Percentiles rank a stretch among this genome's conserved stretches.
Conservation (phyloP, 2,329 filamentous ascomycete genomes). For the Penicillium sp. region DNA sequence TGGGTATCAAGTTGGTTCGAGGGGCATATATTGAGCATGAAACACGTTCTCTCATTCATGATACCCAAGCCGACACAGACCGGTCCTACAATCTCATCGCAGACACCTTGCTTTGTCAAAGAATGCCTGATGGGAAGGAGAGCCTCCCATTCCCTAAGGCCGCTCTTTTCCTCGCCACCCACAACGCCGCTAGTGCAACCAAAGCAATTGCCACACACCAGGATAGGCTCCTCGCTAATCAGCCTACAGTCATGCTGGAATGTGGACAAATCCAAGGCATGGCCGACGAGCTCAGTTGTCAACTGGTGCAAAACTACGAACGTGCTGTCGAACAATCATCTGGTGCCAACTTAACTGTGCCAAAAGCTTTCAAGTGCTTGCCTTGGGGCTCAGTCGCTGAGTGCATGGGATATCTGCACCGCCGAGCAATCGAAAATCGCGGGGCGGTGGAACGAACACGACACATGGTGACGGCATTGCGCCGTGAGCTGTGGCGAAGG, state of each 20-base stretch:
- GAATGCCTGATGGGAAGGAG: slow-evolving; percentile 33
- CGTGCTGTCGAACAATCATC: slow-evolving; percentile 13
- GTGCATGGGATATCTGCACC: slow-evolving; percentile 54
- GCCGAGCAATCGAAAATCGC: slow-evolving; percentile 68
- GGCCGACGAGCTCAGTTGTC: slow-evolving; percentile 77
- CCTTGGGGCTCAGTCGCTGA: slow-evolving; percentile 54
- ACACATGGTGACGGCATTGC: slow-evolving; percentile 62
- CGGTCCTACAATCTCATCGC: slow-evolving; percentile 51
- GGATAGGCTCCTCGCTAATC: slow-evolving; percentile 40
- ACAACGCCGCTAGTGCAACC: slow-evolving; percentile 49
- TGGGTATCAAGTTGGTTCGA: slow-evolving; percentile 46
- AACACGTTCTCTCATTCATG: slow-evolving; percentile 32
- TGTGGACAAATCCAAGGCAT: slow-evolving; percentile 84
- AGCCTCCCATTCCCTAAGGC: slow-evolving; percentile 27
- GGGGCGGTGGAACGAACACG: slow-evolving; percentile 65
- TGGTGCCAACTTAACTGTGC: slow-evolving; percentile 32
- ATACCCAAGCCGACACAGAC: slow-evolving; percentile 41
- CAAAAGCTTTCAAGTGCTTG: slow-evolving; percentile 52
- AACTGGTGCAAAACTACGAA: slow-evolving; percentile 39
- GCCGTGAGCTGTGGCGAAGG: slow-evolving; percentile 59
- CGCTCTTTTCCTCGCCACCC: slow-evolving; percentile 52
- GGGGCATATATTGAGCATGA: slow-evolving; percentile 48
- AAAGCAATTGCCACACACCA: slow-evolving; percentile 40
- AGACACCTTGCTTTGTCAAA: slow-evolving; percentile 45
- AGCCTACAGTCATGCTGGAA: slow-evolving; percentile 39